A percentile compares a stretch with the other conserved stretches of the same genome.
phyloP scores from a whole-genome alignment of 441 rosid species.

The Pelargonium australe region DNA sequence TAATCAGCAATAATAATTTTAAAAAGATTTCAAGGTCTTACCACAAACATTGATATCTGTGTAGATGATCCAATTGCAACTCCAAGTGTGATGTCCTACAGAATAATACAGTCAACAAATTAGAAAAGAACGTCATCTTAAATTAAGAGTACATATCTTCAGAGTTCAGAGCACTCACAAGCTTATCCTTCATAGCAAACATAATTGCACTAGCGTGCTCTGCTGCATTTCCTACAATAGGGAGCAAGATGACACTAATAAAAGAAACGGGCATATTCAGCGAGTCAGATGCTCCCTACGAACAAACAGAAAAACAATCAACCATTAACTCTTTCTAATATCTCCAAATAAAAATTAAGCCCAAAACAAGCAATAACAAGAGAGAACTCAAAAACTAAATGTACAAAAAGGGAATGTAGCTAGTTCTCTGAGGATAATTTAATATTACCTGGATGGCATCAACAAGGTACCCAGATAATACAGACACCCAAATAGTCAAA shows the following conservation, averaged over 20 bases:
- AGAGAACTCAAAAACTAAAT: too few species aligned
- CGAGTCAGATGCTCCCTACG: constrained; percentile 69
- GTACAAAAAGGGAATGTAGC: not conserved
- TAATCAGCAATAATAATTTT: too few species aligned
- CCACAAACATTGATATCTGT: constrained; percentile 88
- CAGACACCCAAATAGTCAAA: constrained; percentile 78
- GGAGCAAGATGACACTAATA: constrained; percentile 78
- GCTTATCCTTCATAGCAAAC: constrained; percentile 96
- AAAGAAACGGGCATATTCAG: constrained; percentile 74
- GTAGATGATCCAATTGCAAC: constrained; percentile 97
- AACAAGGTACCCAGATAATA: constrained; percentile 78
- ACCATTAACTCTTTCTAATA: too few species aligned
- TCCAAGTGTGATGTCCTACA: constrained; percentile 83
- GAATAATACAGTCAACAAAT: not conserved
- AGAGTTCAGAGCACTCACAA: constrained; percentile 42
- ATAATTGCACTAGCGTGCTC: constrained; percentile 90
- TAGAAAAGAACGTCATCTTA: not conserved
- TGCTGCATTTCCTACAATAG: constrained; percentile 85
- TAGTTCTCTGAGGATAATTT: not conserved
- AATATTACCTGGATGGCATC: constrained; percentile 66
- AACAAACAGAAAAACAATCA: constrained; percentile 6
- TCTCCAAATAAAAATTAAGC: too few species aligned
- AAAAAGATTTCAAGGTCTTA: constrained; percentile 23
- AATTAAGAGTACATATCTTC: not conserved
- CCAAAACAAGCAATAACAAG: too few species aligned